Evolutionary conservation across 345 rosid genomes (phyloP).

Genomic region (Conringia planisiliqua): DNA sequence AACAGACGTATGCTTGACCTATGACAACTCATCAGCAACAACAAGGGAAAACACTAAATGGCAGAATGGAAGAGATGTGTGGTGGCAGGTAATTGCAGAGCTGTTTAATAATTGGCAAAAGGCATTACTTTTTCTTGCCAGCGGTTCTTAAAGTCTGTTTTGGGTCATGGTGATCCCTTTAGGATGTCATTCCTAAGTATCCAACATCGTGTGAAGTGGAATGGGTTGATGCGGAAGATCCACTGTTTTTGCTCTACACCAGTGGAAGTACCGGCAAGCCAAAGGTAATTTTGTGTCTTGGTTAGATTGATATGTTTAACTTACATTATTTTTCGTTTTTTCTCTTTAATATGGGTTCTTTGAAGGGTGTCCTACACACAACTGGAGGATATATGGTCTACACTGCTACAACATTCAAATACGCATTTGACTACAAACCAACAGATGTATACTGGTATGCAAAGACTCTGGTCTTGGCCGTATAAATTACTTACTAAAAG

Average conservation of each 20-base stretch:
- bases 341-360: constrained; percentile 27
- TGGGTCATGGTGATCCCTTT: constrained; percentile 24
- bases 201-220: constrained; percentile 81
- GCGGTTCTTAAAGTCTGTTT: neutral
- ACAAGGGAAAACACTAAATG: constrained; percentile 77
- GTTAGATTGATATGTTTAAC: neutral
- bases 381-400: constrained; percentile 98
- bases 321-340: neutral
- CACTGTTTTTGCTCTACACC: constrained; percentile 88
- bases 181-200: constrained; percentile 82
- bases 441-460: constrained; percentile 89
- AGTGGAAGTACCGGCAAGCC: constrained; percentile 99
- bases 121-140: neutral
- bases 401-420: constrained; percentile 93
- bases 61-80: constrained; percentile 81
- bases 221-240: constrained; percentile 99
- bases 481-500: neutral
- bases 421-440: constrained; percentile 93
- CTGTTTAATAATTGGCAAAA: neutral
- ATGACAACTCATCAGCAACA: constrained; percentile 68
- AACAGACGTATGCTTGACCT: constrained; percentile 71
- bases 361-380: constrained; percentile 94
- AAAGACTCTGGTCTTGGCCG: neutral
- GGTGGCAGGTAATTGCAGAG: constrained; percentile 81
- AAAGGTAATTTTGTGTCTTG: constrained; percentile 49